Conservation (phyloP, 805 yeast species). For the Saturnispora serradocipensis region DNA sequence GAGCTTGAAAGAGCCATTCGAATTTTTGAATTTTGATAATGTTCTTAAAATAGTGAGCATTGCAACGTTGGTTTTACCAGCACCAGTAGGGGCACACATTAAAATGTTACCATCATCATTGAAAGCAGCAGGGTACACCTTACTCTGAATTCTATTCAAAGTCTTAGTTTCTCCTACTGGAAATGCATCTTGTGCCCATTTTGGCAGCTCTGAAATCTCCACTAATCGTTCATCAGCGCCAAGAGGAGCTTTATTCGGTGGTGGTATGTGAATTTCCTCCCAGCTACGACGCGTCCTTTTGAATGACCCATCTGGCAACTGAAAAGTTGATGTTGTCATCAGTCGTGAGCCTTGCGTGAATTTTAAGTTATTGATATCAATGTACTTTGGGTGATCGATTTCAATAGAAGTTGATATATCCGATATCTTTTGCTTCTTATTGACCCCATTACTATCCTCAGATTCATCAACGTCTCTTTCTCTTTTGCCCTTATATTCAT, state of each 20-base stretch:
- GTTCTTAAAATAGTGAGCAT: constrained; percentile 67
- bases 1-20: constrained; percentile 39
- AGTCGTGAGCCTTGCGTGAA: constrained; percentile 70
- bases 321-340: constrained; percentile 56
- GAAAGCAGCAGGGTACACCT: constrained; percentile 74
- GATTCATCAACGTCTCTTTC: neutral
- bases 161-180: constrained; percentile 54
- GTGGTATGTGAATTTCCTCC: constrained; percentile 89
- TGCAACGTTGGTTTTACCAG: constrained; percentile 97
- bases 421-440: constrained; percentile 11
- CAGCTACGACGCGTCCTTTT: constrained; percentile 64
- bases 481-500: constrained; percentile 31
- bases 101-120: constrained; percentile 59
- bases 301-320: constrained; percentile 76
- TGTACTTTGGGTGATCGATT: constrained; percentile 35
- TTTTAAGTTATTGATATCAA: constrained; percentile 54
- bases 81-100: constrained; percentile 97
- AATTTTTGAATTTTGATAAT: constrained; percentile 41
- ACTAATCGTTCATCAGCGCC: constrained; percentile 37
- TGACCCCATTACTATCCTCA: neutral
- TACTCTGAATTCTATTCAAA: constrained; percentile 77
- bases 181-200: constrained; percentile 75
- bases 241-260: constrained; percentile 44
- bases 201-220: constrained; percentile 56
- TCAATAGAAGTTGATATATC: neutral